These are phyloP conservation scores for Chlorella variabilis DNA, from an alignment of 163 green algal species.

Conservation along the genomic window DNA sequence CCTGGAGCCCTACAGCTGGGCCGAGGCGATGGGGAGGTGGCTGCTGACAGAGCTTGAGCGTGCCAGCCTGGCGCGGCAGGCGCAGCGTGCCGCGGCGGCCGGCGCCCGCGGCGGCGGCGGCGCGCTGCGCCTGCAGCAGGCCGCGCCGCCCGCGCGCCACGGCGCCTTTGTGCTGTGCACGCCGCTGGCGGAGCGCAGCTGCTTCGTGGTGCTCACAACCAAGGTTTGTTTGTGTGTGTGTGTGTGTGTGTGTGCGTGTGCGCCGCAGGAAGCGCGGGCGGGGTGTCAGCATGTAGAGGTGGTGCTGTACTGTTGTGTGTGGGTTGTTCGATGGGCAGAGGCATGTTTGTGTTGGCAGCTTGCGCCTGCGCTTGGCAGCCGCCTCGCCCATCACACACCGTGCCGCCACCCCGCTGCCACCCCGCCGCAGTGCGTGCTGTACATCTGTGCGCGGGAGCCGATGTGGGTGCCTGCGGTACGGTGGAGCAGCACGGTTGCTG, in stretches of 20 bases:
- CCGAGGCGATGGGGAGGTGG: constrained; percentile 52
- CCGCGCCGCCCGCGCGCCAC: neutral
- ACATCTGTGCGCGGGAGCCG: constrained; percentile 27
- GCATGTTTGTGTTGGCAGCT: neutral
- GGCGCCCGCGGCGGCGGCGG: neutral
- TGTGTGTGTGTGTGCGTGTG: neutral
- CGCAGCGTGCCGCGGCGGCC: neutral
- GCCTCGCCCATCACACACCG: neutral
- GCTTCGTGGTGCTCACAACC: constrained; percentile 30
- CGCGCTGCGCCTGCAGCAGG: neutral
- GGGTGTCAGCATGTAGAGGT: neutral
- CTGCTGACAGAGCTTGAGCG: constrained; percentile 51
- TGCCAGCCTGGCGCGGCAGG: neutral
- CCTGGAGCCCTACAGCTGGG: constrained; percentile 63
- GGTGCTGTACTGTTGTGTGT: neutral
- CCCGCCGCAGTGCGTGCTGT: constrained; percentile 19
- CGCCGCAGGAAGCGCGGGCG: too few relatives aligned
- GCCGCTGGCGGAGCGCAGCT: constrained; percentile 7
- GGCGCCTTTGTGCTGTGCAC: constrained; percentile 37
- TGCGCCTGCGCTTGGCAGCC: too few relatives aligned
- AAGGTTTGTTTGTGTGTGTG: neutral
- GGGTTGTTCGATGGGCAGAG: too few relatives aligned
- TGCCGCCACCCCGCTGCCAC: neutral
- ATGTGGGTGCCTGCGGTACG: constrained; percentile 38
- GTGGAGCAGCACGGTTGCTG: constrained; percentile 25